These are phyloP conservation scores for Anthracocystis panici-leucophaei DNA, from an alignment of 1,284 basidiomycete genomes.

Conservation along the genomic window DNA sequence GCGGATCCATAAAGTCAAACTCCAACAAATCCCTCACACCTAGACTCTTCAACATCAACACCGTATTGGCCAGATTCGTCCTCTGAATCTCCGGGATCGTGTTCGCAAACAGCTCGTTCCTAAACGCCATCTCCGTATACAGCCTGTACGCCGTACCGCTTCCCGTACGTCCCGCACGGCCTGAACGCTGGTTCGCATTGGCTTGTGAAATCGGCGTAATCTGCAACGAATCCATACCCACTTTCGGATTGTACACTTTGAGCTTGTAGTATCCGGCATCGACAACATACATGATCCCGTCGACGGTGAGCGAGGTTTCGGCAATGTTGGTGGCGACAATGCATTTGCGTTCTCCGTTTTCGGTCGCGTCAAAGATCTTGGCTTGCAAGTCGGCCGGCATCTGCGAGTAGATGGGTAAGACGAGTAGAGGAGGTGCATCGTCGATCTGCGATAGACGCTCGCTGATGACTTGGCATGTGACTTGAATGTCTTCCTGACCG, in stretches of 20 bases:
- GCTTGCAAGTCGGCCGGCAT: conserved; percentile 99
- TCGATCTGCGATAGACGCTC: conserved; percentile 92
- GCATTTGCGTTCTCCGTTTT: conserved; percentile 94
- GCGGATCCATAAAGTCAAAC: conserved; percentile 99
- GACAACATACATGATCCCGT: conserved; percentile 96
- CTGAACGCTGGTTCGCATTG: conserved; percentile 93
- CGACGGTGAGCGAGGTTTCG: conserved; percentile 93
- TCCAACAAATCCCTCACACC: conserved; percentile 95
- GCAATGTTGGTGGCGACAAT: conserved; percentile 99
- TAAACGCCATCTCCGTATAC: conserved; percentile 95
- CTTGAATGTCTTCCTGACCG: conserved; percentile 97
- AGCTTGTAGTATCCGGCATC: conserved; percentile 97
- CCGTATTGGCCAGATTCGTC: conserved; percentile 96
- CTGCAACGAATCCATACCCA: conserved; percentile 98
- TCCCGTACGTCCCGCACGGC: conserved; percentile 95
- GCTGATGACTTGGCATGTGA: conserved; percentile 70
- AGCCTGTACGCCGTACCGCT: conserved; percentile 88
- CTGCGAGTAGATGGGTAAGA: conserved; percentile 97
- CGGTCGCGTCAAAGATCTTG: conserved; percentile 94
- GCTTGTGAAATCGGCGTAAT: conserved; percentile 96
- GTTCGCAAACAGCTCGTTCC: conserved; percentile 94
- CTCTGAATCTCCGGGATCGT: conserved; percentile 98
- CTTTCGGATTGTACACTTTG: conserved; percentile 98
- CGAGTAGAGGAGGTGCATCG: conserved; percentile 84
- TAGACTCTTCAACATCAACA: conserved; percentile 91